Base-by-base conservation (phyloP, 352 stramenopile genomes). In the Globisporangium paddicum region DNA sequence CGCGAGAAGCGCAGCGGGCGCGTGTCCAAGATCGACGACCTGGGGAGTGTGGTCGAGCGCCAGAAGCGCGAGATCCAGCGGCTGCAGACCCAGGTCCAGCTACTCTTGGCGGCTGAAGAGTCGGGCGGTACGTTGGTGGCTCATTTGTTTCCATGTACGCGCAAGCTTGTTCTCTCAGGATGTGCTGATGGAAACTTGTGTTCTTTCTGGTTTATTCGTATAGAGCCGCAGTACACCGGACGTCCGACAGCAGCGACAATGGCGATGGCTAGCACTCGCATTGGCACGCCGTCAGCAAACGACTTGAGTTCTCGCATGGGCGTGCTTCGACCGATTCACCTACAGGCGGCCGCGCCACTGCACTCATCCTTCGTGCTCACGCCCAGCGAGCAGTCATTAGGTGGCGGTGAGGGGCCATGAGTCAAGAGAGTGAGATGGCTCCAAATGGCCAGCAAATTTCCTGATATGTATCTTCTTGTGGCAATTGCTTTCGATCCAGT, bases 31-130 rank as follows among this genome's bases (percentile, higher is more conserved):
- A 48, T 60, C 13, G 70, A 86, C 34, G 77, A 90, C 28, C 66
- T 90, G 21, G 62, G 67, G 3, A 57, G 55, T 3, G 60, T 82
- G 1, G 64, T 90, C 2, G 69, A 83, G 5, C 72, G 71, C n/a
- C 83, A 90, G 52, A 83, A 76, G 53, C 72, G 67, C 11, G 81
- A 93, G 40, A 90, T 90, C 55, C 71, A 88, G 48, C 79, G 77
- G 0, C 60, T 93, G 4, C 79, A 91, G 49, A 75, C 40, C 6
- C 79, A 89, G 64, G 76, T 93, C 30, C 68, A 89, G 51, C 40
- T 93, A 9, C 51, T 93, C 1, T 55, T 93, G 23, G 62, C 76
- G 0, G 67, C 74, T 0, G 67, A 82, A 21, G 60, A 54, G 32
- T 23, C 45, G 30, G 50, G 48, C 45, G 47, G 60, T 58, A 34